Base-by-base conservation (phyloP, 768 basidiomycete species). In the Tremella mesenterica region DNA sequence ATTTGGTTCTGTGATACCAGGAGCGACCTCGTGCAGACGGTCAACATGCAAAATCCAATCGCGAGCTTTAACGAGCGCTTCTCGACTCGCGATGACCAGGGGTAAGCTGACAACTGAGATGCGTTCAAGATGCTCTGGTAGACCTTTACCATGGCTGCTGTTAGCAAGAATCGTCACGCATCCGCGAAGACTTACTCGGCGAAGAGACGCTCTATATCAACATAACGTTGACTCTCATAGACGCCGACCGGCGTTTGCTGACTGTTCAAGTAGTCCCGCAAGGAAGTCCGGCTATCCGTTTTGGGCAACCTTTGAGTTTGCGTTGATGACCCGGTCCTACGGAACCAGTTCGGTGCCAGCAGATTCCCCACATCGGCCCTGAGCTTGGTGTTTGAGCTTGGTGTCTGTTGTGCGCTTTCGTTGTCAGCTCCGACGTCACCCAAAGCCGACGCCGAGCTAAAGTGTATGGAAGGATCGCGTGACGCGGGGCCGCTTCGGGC, bases 171-270 rank as follows among this genome's bases (percentile, higher is more conserved):
- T 26, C 6, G 9, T 25, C 25, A 18, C 44, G 27, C 16, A 23
- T n/a, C n/a, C n/a, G n/a, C n/a, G n/a, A n/a, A 9, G 6, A 54
- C 65, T 63, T 31, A 68, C 68, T 44, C 38, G 21, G 52, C 57
- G 28, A 64, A 69, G 5, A 44, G 49, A 18, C 50, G 51, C 48
- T 73, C 71, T 21, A 73, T 45, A 16, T 70, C 64, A 60, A 73
- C 67, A 47, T 73, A 73, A 31, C 61, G 51, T 36, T 60, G 60
- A 50, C 62, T 64, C 49, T 73, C 71, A 46, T 67, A 73, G 1
- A 70, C 55, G 2, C 69, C 71, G 0, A 73, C 71, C 16, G 71
- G 69, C 4, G 23, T n/a, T 44, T 69, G 65, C 1, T 55, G 50
- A 48, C 63, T 70, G 12, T 63, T 50, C 23, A 69, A 47, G 38